Base-by-base conservation (phyloP, 495 filamentous ascomycete species). In the Xylaria telfairii region DNA sequence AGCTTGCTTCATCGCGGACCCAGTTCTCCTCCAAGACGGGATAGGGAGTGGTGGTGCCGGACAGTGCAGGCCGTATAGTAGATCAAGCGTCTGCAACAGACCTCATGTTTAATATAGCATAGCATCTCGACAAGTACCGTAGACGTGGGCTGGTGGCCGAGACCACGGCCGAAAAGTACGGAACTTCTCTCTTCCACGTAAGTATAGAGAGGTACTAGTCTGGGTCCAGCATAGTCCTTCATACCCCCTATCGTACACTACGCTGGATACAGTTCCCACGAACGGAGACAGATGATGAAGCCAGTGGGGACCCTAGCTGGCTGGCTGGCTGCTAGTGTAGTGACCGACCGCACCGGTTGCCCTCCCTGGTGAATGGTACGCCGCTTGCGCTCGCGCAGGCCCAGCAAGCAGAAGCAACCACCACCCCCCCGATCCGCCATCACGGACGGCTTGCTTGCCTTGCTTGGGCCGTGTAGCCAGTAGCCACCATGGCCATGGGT, bases 391-490 rank as follows among this genome's bases (percentile, higher is more conserved):
- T 47, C 42, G 41, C 60, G 62, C 62, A 49, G 42, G 41, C n/a
- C 60, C 65, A 67, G 49, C 65, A 53, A 66, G 46, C 64, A 66
- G 64, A 53, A 68, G 53, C 65, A 59, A 44, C 37, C 17, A 30
- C 65, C 47, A 70, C 37, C 34, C 41, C 65, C 65, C 76, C 75
- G 76, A 77, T 77, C 76, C 76, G 76, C 73, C 76, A 74, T 75
- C 72, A 69, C 75, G 73, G 30, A 41, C 63, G 64, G 44, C 28
- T 28, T 63, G 74, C 69, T 71, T 73, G 74, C 70, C 72, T 71
- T 72, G 74, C 74, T 74, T 75, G 70, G 74, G 72, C 76, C 71
- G 41, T 53, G 37, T 32, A 68, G 28, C 51, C 26, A 62, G 67
- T 30, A 24, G 65, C 51, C 51, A 57, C 46, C 67, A 69, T 37